Conservation (phyloP, 805 yeast species). For the Maudiozyma serrabonitensis region DNA sequence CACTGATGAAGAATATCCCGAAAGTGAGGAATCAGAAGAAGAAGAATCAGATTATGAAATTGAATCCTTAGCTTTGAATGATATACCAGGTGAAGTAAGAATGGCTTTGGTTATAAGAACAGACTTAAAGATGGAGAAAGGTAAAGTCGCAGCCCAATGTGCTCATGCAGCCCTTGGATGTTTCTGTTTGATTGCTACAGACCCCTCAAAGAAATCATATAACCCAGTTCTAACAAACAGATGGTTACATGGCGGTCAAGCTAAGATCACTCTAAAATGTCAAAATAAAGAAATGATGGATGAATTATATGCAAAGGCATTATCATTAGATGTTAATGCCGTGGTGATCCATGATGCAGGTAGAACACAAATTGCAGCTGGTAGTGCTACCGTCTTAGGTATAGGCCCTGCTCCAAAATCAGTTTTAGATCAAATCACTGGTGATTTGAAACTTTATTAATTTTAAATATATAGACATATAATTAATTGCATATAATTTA, state of each 20-base stretch:
- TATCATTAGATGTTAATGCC: slow-evolving; percentile 68
- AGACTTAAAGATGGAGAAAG: slow-evolving; percentile 86
- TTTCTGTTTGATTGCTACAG: slow-evolving; percentile 55
- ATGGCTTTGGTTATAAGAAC: slow-evolving; percentile 85
- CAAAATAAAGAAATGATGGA: slow-evolving; percentile 62
- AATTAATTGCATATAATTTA: not conserved
- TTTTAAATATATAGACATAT: not conserved
- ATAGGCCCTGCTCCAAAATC: slow-evolving; percentile 91
- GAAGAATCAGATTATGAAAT: slow-evolving; percentile 49
- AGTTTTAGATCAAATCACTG: slow-evolving; percentile 73
- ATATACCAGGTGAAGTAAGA: slow-evolving; percentile 66
- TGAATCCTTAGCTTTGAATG: slow-evolving; percentile 51
- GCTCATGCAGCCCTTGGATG: slow-evolving; percentile 94
- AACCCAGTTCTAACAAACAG: slow-evolving; percentile 56
- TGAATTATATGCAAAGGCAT: slow-evolving; percentile 68
- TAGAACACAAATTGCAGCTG: slow-evolving; percentile 91
- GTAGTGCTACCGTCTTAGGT: slow-evolving; percentile 93
- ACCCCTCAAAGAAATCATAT: slow-evolving; percentile 38
- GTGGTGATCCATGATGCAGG: slow-evolving; percentile 92
- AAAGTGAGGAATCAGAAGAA: slow-evolving; percentile 16
- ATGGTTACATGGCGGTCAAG: slow-evolving; percentile 85
- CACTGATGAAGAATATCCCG: not conserved
- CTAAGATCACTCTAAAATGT: slow-evolving; percentile 80
- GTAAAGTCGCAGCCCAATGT: slow-evolving; percentile 96
- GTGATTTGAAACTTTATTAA: slow-evolving; percentile 42